Conservation (phyloP, 768 basidiomycete genomes). For the Termitomyces sp. region DNA sequence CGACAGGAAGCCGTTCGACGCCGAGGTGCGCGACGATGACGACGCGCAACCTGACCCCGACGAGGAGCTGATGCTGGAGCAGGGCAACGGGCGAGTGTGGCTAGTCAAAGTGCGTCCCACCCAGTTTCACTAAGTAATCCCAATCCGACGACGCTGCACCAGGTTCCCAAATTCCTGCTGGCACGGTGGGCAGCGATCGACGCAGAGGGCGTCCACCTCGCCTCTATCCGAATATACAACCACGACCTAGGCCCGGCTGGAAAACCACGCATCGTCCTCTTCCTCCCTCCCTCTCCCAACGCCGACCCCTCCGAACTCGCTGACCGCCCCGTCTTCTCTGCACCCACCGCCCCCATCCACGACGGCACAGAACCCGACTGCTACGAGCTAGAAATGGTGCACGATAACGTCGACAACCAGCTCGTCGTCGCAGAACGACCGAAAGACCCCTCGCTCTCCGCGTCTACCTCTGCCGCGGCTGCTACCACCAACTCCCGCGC, state of each 20-base stretch:
- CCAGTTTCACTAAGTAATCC: conserved; percentile 3
- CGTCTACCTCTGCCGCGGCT: conserved; percentile 34
- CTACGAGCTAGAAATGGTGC: conserved; percentile 89
- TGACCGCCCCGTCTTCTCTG: conserved; percentile 39
- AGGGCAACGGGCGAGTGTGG: conserved; percentile 77
- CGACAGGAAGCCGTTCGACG: conserved; percentile 73
- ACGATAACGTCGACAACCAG: conserved; percentile 82
- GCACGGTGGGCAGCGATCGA: conserved; percentile 81
- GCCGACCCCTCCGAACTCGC: conserved; percentile 20
- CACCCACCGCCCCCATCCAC: conserved; percentile 29
- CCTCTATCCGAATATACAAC: conserved; percentile 80
- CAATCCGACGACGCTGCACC: conserved; percentile 10
- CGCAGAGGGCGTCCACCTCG: conserved; percentile 76
- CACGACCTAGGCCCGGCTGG: conserved; percentile 39
- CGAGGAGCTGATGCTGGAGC: conserved; percentile 76
- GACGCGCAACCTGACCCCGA: conserved; percentile 76
- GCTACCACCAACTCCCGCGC: conserved; percentile 56
- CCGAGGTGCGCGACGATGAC: conserved; percentile 44
- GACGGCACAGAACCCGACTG: conserved; percentile 53
- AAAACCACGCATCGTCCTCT: conserved; percentile 63
- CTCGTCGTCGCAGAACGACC: conserved; percentile 82
- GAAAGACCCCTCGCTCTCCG: conserved; percentile 51
- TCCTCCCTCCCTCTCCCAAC: conserved; percentile 60
- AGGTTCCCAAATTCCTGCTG: conserved; percentile 87
- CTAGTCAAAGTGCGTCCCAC: conserved; percentile 68